Conservation (phyloP, 139 green algal genomes). For the Gonium pectorale region DNA sequence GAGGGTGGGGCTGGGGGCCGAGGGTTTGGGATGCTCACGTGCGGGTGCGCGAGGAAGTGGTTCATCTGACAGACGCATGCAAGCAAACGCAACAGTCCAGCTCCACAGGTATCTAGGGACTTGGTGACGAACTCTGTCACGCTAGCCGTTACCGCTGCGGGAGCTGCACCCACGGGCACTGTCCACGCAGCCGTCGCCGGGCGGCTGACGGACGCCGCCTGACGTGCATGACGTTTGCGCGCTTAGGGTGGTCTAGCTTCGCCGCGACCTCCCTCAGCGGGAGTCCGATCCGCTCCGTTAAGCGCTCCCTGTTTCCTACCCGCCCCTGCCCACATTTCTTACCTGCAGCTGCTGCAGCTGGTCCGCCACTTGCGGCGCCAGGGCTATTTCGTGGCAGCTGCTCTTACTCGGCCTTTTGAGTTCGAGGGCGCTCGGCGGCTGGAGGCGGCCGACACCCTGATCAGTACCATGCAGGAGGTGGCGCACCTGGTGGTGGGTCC, state of each 20-base stretch:
- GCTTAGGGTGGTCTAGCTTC: no score
- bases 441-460: conserved; percentile 73
- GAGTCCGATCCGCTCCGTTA: no score
- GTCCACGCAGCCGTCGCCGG: no score
- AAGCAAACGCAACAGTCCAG: neutral
- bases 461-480: conserved; percentile 66
- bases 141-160: neutral
- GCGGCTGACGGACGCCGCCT: no score
- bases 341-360: conserved; percentile 68
- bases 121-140: conserved; percentile 1
- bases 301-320: neutral
- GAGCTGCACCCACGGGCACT: no score
- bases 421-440: conserved; percentile 81
- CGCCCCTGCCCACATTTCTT: neutral
- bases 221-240: no score
- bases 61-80: no score
- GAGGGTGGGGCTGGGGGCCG: no score
- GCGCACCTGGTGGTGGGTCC: conserved; percentile 75
- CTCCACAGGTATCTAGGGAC: neutral
- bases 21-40: no score
- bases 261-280: no score
- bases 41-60: no score
- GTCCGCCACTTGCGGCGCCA: conserved; percentile 69
- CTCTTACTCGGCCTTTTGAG: conserved; percentile 79
- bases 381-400: conserved; percentile 81